Evolutionary conservation across 1,139 yeast genomes (phyloP).

Genomic region (Sugiyamaella sp.): DNA sequence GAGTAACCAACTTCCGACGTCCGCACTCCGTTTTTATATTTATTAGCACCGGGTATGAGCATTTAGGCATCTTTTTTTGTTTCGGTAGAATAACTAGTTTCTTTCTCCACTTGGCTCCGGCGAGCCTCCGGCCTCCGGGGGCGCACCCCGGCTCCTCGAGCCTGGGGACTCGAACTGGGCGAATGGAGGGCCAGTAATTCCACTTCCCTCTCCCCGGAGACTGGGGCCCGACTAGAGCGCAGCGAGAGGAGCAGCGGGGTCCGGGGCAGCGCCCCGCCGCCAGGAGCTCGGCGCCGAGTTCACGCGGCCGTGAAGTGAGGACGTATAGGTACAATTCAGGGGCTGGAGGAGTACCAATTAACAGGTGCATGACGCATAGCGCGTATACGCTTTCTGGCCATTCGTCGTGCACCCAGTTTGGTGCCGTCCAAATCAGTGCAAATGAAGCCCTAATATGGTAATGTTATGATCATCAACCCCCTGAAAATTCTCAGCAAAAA

Average conservation of each 20-base stretch:
- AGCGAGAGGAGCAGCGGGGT: background rate
- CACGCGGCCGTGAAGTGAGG: background rate
- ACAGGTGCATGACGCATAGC: slow-evolving; percentile 3
- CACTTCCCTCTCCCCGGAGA: no score
- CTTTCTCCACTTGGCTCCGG: no score
- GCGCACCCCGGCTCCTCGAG: no score
- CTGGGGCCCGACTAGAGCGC: background rate
- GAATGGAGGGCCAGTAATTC: no score
- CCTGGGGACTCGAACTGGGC: no score
- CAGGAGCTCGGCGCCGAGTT: background rate
- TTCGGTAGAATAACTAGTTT: no score
- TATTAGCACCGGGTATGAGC: no score
- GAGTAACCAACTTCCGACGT: background rate
- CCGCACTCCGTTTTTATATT: no score
- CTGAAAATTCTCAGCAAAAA: slow-evolving; percentile 9
- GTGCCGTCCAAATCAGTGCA: background rate
- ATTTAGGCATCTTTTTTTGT: no score
- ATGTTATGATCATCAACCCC: slow-evolving; percentile 12
- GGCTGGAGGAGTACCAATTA: background rate
- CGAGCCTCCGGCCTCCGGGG: background rate
- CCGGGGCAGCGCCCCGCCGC: background rate
- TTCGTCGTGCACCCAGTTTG: background rate
- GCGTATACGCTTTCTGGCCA: slow-evolving; percentile 5
- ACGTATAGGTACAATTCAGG: no score
- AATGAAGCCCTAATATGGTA: background rate